phyloP scores from a whole-genome alignment of 2,329 filamentous ascomycete species.

The Verticillium isaacii region DNA sequence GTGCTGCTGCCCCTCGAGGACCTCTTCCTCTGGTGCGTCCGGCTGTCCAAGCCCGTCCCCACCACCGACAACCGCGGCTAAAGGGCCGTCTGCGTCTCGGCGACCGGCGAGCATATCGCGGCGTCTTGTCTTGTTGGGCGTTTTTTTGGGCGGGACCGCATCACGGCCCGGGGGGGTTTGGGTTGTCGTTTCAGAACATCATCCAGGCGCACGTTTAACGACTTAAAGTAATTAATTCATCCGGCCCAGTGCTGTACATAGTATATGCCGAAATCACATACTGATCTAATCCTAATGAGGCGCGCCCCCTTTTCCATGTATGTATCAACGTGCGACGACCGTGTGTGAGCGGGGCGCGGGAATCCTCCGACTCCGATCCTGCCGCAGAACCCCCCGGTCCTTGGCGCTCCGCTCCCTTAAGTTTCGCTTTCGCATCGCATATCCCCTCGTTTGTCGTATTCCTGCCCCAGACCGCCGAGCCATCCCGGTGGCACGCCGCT shows the following conservation, averaged over 20 bases:
- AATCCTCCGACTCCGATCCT: neutral
- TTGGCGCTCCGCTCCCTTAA: neutral
- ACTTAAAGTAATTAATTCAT: neutral
- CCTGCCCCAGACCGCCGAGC: no score
- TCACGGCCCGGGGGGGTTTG: neutral
- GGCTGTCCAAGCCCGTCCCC: conserved; percentile 60
- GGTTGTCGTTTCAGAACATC: neutral
- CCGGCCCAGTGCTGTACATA: neutral
- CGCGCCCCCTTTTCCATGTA: no score
- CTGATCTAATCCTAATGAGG: no score
- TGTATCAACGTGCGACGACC: no score
- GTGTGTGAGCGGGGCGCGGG: no score
- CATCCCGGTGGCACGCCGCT: neutral
- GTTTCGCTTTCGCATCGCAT: neutral
- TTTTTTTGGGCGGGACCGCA: neutral
- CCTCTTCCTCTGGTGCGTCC: conserved; percentile 56
- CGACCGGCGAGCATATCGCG: neutral
- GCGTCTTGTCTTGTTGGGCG: neutral
- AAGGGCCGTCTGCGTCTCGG: neutral
- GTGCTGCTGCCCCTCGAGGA: conserved; percentile 61
- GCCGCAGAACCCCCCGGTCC: no score
- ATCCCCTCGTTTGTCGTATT: neutral
- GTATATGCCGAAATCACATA: neutral
- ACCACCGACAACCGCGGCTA: conserved; percentile 28
- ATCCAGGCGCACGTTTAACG: neutral